Evolutionary conservation across 345 rosid genomes (phyloP), one percentile per base, ranked within the genome.

Genomic region (Luvunga scandens): DNA sequence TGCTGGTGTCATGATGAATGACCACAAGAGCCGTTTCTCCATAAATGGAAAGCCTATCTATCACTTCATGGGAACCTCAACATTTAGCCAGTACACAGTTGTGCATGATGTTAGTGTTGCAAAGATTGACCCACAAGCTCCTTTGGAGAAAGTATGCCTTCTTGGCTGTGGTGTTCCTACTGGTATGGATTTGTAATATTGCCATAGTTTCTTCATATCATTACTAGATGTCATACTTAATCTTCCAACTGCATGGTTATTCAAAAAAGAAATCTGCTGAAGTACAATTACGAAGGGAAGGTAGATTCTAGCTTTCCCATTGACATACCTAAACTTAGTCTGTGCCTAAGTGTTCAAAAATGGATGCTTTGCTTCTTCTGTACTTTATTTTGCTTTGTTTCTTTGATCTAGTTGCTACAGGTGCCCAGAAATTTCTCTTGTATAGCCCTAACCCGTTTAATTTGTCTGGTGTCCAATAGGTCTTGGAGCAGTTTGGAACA

Each of bases 91-190:
- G 84, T 97, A 94, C 77, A 94, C 99, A 1, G 98, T 97, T 66
- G 98, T 94, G 27, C 99, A 97, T 84, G 97, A 94, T 82, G 98
- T 97, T 64, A 97, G 99, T 69, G 99, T 97, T 61, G 99, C 99
- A 5, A 97, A 94, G 85, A 83, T 97, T 60, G 97, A 97, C 79
- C 96, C 96, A 28, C 53, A 81, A 60, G 99, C 99, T 84, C 99
- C 98, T 74, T 80, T 97, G 88, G 98, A 97, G 0, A 97, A 94
- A 92, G 98, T 97, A 4, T 93, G 98, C 88, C 99, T 97, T 80
- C 98, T 97, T 85, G 99, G 98, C 6, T 94, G 99, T 89, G 99
- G 99, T 87, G 95, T 97, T 89, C 90, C 99, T 57, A 97, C 99
- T 71, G 99, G 99, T 91, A 86, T 78, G 85, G 16, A 71, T 19